Base-by-base conservation (phyloP, 192 early-diverging fungal species). In the Chytriomyces sp. region DNA sequence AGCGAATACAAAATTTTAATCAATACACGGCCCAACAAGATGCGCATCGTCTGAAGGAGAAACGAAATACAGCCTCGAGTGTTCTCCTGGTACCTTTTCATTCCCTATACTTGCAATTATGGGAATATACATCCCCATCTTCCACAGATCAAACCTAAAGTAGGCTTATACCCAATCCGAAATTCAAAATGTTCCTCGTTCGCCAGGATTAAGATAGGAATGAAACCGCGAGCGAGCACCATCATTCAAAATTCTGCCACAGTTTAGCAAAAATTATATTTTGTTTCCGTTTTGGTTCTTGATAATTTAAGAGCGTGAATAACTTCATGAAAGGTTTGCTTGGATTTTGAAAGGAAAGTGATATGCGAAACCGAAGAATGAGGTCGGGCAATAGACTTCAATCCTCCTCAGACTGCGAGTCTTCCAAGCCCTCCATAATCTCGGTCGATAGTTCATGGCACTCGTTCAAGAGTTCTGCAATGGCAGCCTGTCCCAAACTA, bases 401-500 rank as follows among this genome's bases (percentile, higher is more conserved):
- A 37, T 71, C 69, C 3, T 71, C 69, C 19, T 63, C 61, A 38
- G 32, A 37, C 22, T 49, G 44, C 22, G 44, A 30, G 22, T 12
- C 22, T 55, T 67, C 44, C 19, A 54, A 22, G 44, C 49, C 49
- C 7, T 73, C 71, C 28, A 53, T 25, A 5, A 64, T 19, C 5
- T 73, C 59, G 19, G 60, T 54, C 10, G 71, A 73, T 7, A 63
- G 40, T 39, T 60, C 58, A 34, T 73, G 71, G 3, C 39, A 39
- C 36, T 73, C 71, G 6, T 73, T 39, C 0, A 73, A 38, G 22
- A 73, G 22, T 22, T 73, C 71, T 7, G 71, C 39, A 53, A 73
- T 62, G 12, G 39, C 39, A 3, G 71, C 71, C 53, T 68, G 44
- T 28, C 6, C 25, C 12, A 17, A 60, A 28, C 5, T 6, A 26